Evolutionary conservation across 257 asterid species (phyloP).

Genomic region (Solanum sitiens): DNA sequence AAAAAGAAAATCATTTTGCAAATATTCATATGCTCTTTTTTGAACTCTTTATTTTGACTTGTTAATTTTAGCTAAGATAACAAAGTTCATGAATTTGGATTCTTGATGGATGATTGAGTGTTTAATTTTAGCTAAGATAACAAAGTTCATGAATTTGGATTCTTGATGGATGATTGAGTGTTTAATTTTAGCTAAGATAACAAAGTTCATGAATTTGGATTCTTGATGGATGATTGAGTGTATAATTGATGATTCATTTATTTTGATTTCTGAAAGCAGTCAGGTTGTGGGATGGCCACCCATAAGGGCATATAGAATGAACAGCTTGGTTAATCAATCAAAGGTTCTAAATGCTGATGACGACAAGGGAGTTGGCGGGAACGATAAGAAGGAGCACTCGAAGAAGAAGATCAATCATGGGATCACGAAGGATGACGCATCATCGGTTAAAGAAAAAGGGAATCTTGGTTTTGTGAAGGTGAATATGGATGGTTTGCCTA

Average conservation of each 20-base stretch:
- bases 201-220: not conserved
- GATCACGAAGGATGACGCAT: constrained; percentile 22
- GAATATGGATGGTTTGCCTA: constrained; percentile 72
- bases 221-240: not conserved
- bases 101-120: not conserved
- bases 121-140: no score
- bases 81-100: not conserved
- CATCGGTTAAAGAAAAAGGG: constrained; percentile 23
- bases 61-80: not conserved
- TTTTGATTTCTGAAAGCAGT: constrained; percentile 25
- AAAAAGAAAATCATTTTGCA: not conserved
- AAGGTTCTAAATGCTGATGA: constrained; percentile 40
- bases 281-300: constrained; percentile 99
- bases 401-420: constrained; percentile 62
- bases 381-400: constrained; percentile 38
- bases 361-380: constrained; percentile 42
- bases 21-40: not conserved
- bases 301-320: constrained; percentile 60
- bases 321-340: constrained; percentile 55
- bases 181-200: no score
- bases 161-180: no score
- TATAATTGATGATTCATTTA: not conserved
- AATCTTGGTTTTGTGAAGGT: constrained; percentile 68
- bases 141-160: no score
- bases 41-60: not conserved